Base-by-base conservation (phyloP, 768 basidiomycete genomes). In the Mrakia gelida region DNA sequence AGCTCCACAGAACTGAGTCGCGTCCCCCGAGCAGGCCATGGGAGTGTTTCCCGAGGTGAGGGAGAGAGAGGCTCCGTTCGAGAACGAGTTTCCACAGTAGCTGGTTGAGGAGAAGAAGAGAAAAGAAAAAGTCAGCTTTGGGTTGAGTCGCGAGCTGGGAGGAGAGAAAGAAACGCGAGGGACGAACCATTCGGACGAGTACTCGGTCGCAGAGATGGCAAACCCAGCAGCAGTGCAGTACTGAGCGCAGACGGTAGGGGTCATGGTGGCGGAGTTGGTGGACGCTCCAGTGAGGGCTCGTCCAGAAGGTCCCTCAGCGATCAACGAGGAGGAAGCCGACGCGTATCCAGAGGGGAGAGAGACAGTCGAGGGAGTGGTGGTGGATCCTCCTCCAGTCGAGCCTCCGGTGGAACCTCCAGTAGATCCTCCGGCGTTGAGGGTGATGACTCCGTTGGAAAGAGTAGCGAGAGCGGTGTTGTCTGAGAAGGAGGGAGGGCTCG, bases 1-100 rank as follows among this genome's bases (percentile, higher is more conserved):
- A 18, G 49, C 15, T 52, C 49, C 49, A 52, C 49, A 52, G 18
- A 13, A 28, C 59, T 59, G 5, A 80, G 85, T 8, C 87, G 88
- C 59, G 87, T 89, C 16, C 87, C 85, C 85, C 79, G 82, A 84
- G 79, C 84, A 38, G 38, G 70, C 1, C 70, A 71, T 41, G 41
- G 18, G 15, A 49, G 70, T 3, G 26, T 26, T 41, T 16, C 6
- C 6, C 6, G 67, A 56, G n/a, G 26, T 10, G 26, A 32, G 34
- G 3, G 18, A 28, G 28, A 62, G 30, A 26, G 54, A 63, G 8
- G 62, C 62, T 32, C 75, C 75, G 52, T 68, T 71, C n/a, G 56
- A 59, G 61, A 52, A 38, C 34, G 16, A 8, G 68, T 71, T 71
- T 41, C 68, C 68, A 43, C 59, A 56, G 72, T 18, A 73, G 59